These are phyloP conservation scores for Sanghuangporus sanghuang DNA, from an alignment of 1,284 basidiomycete genomes.

Conservation along the genomic window DNA sequence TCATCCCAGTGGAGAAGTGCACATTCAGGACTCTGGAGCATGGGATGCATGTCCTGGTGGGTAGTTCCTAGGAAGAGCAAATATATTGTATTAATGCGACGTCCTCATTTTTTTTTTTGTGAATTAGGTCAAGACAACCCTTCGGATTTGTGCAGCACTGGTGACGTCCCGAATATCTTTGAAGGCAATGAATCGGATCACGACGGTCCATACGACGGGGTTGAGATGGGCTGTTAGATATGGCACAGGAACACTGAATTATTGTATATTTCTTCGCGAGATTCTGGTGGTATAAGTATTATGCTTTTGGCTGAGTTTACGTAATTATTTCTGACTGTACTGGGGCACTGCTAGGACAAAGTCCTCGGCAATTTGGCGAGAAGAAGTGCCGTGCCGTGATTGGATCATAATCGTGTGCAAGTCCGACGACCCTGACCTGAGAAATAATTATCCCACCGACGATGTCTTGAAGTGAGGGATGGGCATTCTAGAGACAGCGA, in stretches of 20 bases:
- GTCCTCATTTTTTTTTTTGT: too few species aligned
- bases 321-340: background rate
- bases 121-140: conserved; percentile 38
- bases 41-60: conserved; percentile 47
- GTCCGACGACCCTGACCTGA: background rate
- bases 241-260: conserved; percentile 21
- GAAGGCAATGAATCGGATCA: conserved; percentile 41
- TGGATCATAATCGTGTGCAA: too few species aligned
- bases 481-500: too few species aligned
- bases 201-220: conserved; percentile 52
- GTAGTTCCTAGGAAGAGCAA: background rate
- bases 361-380: too few species aligned
- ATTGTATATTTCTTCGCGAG: background rate
- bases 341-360: too few species aligned
- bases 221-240: conserved; percentile 43
- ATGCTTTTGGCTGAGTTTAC: background rate
- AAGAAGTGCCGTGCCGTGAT: too few species aligned
- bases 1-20: conserved; percentile 55
- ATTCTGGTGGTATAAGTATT: background rate
- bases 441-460: background rate
- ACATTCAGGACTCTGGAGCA: conserved; percentile 42
- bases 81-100: too few species aligned
- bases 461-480: background rate
- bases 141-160: conserved; percentile 41
- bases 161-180: conserved; percentile 49